phyloP scores from a whole-genome alignment of 2,329 filamentous ascomycete genomes.

The Mollisia scopiformis region DNA sequence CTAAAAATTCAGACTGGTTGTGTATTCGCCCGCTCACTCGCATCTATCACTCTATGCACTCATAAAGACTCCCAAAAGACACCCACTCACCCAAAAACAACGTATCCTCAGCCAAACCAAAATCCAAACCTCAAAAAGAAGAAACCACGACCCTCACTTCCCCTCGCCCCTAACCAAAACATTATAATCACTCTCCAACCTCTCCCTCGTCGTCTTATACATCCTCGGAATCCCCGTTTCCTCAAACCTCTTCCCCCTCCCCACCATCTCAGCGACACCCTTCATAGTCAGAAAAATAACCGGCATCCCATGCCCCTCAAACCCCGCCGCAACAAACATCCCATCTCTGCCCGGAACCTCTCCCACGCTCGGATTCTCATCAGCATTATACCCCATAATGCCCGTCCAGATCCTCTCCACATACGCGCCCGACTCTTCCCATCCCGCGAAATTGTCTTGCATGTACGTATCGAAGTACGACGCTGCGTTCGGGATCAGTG shows the following conservation, averaged over 20 bases:
- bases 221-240: conserved; percentile 40
- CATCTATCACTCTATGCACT: too few relatives aligned
- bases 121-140: not conserved
- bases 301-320: conserved; percentile 54
- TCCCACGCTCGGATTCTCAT: conserved; percentile 46
- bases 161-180: not conserved
- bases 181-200: conserved; percentile 13
- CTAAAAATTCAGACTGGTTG: too few relatives aligned
- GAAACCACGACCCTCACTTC: not conserved
- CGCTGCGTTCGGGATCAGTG: conserved; percentile 43
- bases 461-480: conserved; percentile 52
- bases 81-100: too few relatives aligned
- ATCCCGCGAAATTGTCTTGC: conserved; percentile 49
- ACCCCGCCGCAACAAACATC: conserved; percentile 49
- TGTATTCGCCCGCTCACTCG: too few relatives aligned
- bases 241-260: conserved; percentile 32
- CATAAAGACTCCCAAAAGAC: too few relatives aligned
- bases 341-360: conserved; percentile 42
- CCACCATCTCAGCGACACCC: conserved; percentile 43
- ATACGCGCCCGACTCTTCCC: conserved; percentile 46
- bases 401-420: conserved; percentile 31
- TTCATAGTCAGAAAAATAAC: conserved; percentile 44
- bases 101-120: too few relatives aligned
- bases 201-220: conserved; percentile 35
- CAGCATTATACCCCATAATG: conserved; percentile 45